Percentiles rank a stretch among this genome's conserved stretches.
phyloP scores from a whole-genome alignment of 2,329 filamentous ascomycete genomes.

The Metarhizium album region DNA sequence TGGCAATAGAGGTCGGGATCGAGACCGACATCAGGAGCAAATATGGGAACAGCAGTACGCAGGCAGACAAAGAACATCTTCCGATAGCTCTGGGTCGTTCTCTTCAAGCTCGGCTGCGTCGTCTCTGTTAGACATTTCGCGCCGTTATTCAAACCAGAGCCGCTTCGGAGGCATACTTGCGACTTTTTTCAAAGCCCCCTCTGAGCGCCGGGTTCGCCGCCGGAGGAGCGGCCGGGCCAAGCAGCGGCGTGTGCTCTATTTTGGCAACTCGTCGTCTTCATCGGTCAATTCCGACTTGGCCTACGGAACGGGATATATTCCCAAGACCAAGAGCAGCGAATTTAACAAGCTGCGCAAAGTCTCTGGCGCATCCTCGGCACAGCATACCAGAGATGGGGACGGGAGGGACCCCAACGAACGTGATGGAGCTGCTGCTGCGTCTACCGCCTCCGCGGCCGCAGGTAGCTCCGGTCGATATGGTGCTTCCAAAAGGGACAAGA shows the following conservation, averaged over 20 bases:
- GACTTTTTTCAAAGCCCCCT: constrained; percentile 53
- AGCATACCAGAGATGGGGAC: neutral
- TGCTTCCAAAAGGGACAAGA: constrained; percentile 24
- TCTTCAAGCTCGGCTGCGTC: constrained; percentile 40
- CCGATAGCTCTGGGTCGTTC: constrained; percentile 27
- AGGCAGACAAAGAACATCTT: constrained; percentile 10
- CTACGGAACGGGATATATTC: constrained; percentile 51
- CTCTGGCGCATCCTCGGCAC: constrained; percentile 1
- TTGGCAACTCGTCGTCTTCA: constrained; percentile 54
- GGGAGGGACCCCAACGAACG: neutral
- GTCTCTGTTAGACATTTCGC: constrained; percentile 57
- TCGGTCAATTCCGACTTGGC: constrained; percentile 59
- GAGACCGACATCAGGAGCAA: constrained; percentile 6
- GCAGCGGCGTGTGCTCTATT: constrained; percentile 44
- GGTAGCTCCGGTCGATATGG: constrained; percentile 1
- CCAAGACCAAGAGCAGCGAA: constrained; percentile 22
- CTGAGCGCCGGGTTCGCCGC: constrained; percentile 37
- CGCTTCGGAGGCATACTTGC: constrained; percentile 44
- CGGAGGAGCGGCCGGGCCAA: constrained; percentile 32
- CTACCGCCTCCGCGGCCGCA: neutral
- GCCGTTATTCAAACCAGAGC: constrained; percentile 33
- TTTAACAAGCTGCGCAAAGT: constrained; percentile 8
- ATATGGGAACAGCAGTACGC: constrained; percentile 8
- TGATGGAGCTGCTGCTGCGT: neutral
- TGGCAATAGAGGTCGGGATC: neutral